phyloP scores from a whole-genome alignment of 768 basidiomycete genomes.

The Candolleomyces eurysporus region DNA sequence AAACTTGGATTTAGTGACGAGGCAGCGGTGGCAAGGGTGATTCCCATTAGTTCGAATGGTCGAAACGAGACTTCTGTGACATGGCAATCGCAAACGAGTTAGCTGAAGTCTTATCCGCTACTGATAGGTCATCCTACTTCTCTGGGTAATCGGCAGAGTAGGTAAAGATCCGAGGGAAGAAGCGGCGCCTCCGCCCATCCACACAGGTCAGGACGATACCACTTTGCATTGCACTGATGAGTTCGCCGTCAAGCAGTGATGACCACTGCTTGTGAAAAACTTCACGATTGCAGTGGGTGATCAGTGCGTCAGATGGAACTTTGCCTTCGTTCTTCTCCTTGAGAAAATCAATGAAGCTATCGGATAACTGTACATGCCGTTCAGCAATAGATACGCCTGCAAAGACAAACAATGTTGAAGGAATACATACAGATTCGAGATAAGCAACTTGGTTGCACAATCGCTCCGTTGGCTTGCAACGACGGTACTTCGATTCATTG shows the following conservation, averaged over 20 bases:
- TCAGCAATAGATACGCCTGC: background rate
- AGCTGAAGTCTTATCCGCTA: too few relatives aligned
- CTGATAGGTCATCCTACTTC: background rate
- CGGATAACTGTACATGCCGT: background rate
- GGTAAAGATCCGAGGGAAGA: constrained; percentile 4
- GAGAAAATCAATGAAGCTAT: background rate
- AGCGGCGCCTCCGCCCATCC: background rate
- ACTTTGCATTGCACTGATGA: background rate
- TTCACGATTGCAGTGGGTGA: background rate
- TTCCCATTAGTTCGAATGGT: constrained; percentile 30
- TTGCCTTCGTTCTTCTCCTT: background rate
- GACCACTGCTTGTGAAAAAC: constrained; percentile 1
- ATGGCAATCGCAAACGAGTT: too few relatives aligned
- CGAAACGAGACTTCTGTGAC: constrained; percentile 23
- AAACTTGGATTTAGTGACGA: constrained; percentile 24
- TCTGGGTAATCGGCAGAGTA: constrained; percentile 7
- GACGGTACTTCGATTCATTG: constrained; percentile 17
- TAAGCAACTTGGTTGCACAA: constrained; percentile 18
- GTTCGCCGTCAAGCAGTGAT: background rate
- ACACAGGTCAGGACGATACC: background rate
- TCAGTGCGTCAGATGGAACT: background rate
- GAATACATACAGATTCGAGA: constrained; percentile 3
- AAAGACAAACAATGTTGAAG: background rate
- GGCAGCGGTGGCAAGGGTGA: constrained; percentile 36
- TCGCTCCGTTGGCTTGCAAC: constrained; percentile 10